phyloP scores from a whole-genome alignment of 2,329 filamentous ascomycete genomes.

The Leptographium flavum region DNA sequence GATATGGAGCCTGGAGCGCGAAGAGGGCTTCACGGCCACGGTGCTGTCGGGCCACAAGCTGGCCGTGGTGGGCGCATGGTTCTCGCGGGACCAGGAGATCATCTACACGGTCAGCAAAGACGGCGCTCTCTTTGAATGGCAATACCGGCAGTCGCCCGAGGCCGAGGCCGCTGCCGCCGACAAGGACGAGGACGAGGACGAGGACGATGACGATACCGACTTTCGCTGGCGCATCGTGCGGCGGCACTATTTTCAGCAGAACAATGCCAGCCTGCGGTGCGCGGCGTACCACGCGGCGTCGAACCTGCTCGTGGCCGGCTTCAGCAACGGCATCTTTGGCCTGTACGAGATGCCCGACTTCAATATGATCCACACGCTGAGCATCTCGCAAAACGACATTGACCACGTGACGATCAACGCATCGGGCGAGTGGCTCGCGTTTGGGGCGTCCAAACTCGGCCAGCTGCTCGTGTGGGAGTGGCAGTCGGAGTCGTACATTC shows the following conservation, averaged over 20 bases:
- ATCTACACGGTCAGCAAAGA: slow-evolving; percentile 97
- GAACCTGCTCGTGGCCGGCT: slow-evolving; percentile 89
- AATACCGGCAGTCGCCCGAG: slow-evolving; percentile 48
- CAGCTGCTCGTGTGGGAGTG: slow-evolving; percentile 99
- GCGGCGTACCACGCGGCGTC: slow-evolving; percentile 78
- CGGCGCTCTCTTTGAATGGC: slow-evolving; percentile 91
- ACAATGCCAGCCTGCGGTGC: slow-evolving; percentile 72
- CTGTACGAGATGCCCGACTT: slow-evolving; percentile 95
- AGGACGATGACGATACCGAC: slow-evolving; percentile 47
- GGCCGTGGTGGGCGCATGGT: slow-evolving; percentile 87
- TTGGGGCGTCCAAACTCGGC: slow-evolving; percentile 87
- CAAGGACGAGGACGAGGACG: slow-evolving; percentile 36
- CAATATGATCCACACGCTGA: slow-evolving; percentile 81
- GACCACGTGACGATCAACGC: slow-evolving; percentile 91
- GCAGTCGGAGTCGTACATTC: slow-evolving; percentile 96
- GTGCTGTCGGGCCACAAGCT: slow-evolving; percentile 85
- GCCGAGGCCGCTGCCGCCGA: slow-evolving; percentile 19
- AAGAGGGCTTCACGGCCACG: slow-evolving; percentile 80
- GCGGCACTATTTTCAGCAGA: slow-evolving; percentile 87
- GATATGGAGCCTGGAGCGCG: slow-evolving; percentile 84
- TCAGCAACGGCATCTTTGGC: slow-evolving; percentile 86
- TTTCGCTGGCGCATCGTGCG: slow-evolving; percentile 85
- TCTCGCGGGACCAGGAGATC: slow-evolving; percentile 83
- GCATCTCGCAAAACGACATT: slow-evolving; percentile 93
- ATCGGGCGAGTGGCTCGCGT: slow-evolving; percentile 91